A percentile compares a stretch with the other conserved stretches of the same genome.
phyloP scores from a whole-genome alignment of 2,329 filamentous ascomycete genomes.

The Trichoderma guizhouense region DNA sequence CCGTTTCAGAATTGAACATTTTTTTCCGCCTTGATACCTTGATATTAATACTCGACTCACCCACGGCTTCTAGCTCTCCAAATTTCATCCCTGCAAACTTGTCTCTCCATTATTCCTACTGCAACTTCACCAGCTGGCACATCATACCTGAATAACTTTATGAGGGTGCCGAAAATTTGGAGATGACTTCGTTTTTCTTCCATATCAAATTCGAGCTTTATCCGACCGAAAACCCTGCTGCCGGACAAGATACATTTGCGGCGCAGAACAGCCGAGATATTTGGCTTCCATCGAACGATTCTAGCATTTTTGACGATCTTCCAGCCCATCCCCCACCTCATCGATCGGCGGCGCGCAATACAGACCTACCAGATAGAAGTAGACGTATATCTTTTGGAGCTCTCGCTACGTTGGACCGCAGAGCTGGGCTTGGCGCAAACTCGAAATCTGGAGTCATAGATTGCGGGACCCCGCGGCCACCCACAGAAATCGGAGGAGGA shows the following conservation, averaged over 20 bases:
- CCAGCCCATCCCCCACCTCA: slow-evolving; percentile 45
- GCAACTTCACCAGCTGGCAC: background rate
- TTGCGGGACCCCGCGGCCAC: slow-evolving; percentile 44
- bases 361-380: background rate
- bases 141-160: background rate
- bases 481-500: slow-evolving; percentile 30
- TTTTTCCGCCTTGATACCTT: slow-evolving; percentile 13
- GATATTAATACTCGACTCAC: background rate
- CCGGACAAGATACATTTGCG: slow-evolving; percentile 14
- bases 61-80: background rate
- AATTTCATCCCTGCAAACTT: background rate
- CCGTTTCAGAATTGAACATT: background rate
- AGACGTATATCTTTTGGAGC: slow-evolving; percentile 21
- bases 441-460: slow-evolving; percentile 43
- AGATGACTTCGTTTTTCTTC: slow-evolving; percentile 61
- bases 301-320: slow-evolving; percentile 54
- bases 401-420: background rate
- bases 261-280: slow-evolving; percentile 27
- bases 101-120: background rate
- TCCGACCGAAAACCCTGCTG: slow-evolving; percentile 39
- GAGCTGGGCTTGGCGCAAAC: slow-evolving; percentile 9
- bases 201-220: slow-evolving; percentile 67
- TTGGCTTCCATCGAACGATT: slow-evolving; percentile 50
- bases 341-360: slow-evolving; percentile 10
- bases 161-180: background rate